Percentiles rank a stretch among this genome's conserved stretches.
Conservation (phyloP, 2,329 filamentous ascomycete genomes). For the Neonectria sp. region DNA sequence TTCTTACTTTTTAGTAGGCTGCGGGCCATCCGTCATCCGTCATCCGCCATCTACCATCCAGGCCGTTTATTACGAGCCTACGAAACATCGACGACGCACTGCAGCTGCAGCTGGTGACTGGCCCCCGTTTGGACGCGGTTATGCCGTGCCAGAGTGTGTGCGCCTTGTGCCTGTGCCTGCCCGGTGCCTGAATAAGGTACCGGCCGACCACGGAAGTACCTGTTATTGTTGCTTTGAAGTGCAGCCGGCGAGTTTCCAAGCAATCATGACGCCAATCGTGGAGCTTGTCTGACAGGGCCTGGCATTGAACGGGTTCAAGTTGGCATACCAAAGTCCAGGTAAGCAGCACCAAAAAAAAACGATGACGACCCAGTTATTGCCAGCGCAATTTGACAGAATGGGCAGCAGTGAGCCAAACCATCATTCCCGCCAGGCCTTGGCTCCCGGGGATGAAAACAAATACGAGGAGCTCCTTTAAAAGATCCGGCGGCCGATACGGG, state of each 20-base stretch:
- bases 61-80: constrained; percentile 30
- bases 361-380: too few relatives aligned
- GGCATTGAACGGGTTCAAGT: not conserved
- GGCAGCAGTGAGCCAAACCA: constrained; percentile 3
- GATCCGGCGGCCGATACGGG: constrained; percentile 30
- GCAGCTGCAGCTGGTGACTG: not conserved
- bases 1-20: constrained; percentile 11
- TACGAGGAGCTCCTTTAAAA: constrained; percentile 37
- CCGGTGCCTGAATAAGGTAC: constrained; percentile 3
- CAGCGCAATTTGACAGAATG: not conserved
- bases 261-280: not conserved
- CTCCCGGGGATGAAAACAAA: constrained; percentile 35
- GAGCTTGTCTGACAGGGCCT: not conserved
- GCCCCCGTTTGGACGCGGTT: not conserved
- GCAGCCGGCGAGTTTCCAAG: not conserved
- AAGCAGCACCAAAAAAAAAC: not conserved
- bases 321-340: not conserved
- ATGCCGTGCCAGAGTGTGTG: constrained; percentile 8
- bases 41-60: constrained; percentile 9
- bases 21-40: constrained; percentile 11
- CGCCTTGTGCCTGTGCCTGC: constrained; percentile 13
- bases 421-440: constrained; percentile 19
- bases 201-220: constrained; percentile 12
- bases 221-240: not conserved
- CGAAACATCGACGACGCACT: constrained; percentile 3